Evolutionary conservation across 768 basidiomycete genomes (phyloP).

Genomic region (Gymnopilus junonius): DNA sequence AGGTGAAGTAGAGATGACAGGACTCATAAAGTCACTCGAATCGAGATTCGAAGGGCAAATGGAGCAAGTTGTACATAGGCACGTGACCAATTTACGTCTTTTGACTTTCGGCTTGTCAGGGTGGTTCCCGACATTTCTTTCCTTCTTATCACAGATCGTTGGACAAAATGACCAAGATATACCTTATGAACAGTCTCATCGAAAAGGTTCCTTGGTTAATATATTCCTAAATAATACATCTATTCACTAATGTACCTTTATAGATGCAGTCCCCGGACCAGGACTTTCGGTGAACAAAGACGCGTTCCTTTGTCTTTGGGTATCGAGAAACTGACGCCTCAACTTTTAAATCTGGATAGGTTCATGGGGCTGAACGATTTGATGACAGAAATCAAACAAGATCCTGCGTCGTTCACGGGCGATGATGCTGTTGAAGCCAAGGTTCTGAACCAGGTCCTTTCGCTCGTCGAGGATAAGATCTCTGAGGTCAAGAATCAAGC

Average conservation of each 20-base stretch:
- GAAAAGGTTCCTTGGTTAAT: constrained; percentile 60
- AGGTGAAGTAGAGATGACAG: too few relatives aligned
- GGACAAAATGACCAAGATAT: constrained; percentile 78
- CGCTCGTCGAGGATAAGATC: constrained; percentile 91
- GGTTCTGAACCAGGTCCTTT: constrained; percentile 82
- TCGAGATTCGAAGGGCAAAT: neutral
- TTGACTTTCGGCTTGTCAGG: constrained; percentile 1
- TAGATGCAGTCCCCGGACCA: constrained; percentile 93
- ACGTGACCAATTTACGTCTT: constrained; percentile 2
- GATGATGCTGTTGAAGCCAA: constrained; percentile 89
- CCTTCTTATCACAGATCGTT: constrained; percentile 11
- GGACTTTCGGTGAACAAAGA: constrained; percentile 73
- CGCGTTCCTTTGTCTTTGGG: constrained; percentile 29
- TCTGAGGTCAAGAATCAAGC: constrained; percentile 99
- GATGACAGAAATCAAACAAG: constrained; percentile 84
- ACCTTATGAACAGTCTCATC: constrained; percentile 82
- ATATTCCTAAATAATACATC: neutral
- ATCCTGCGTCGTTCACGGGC: constrained; percentile 73
- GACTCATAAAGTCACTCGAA: too few relatives aligned
- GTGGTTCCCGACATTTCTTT: constrained; percentile 4
- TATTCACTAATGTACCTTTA: constrained; percentile 9
- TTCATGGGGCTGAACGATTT: constrained; percentile 98
- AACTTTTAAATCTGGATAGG: constrained; percentile 41
- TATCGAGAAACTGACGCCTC: constrained; percentile 7
- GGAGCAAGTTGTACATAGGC: neutral